These are phyloP conservation scores for Apophysomyces sp. DNA, from an alignment of 371 early-diverging fungal genomes.

Conservation along the genomic window DNA sequence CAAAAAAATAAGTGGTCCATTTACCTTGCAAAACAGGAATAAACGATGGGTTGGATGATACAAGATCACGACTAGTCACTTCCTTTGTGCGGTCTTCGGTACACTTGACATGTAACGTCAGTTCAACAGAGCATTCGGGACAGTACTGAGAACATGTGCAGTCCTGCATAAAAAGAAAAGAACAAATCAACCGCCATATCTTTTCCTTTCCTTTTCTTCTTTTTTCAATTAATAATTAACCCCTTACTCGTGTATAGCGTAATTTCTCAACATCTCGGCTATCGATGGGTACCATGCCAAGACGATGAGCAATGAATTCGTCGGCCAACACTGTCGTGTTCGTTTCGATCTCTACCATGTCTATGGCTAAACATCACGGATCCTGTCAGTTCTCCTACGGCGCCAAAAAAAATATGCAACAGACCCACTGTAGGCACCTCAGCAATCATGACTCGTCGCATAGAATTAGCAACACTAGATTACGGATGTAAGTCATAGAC, in stretches of 20 bases:
- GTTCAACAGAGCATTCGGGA: constrained; percentile 87
- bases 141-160: constrained; percentile 92
- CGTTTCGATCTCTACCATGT: constrained; percentile 93
- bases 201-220: neutral
- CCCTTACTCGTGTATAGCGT: constrained; percentile 80
- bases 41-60: constrained; percentile 76
- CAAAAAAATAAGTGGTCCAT: neutral
- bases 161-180: constrained; percentile 52
- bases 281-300: constrained; percentile 96
- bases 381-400: neutral
- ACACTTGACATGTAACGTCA: constrained; percentile 85
- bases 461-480: constrained; percentile 89
- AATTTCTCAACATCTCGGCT: constrained; percentile 76
- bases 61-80: constrained; percentile 85
- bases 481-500: constrained; percentile 1
- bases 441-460: constrained; percentile 95
- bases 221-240: neutral
- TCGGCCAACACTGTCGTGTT: constrained; percentile 98
- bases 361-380: constrained; percentile 77
- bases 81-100: constrained; percentile 70
- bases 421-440: constrained; percentile 97
- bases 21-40: constrained; percentile 74
- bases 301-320: constrained; percentile 98
- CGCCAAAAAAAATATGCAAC: neutral
- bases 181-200: too few relatives aligned